Evolutionary conservation across 1,139 yeast species (phyloP), one percentile per base, ranked within the genome.

Genomic region (Casaregolazyma suthepensis): DNA sequence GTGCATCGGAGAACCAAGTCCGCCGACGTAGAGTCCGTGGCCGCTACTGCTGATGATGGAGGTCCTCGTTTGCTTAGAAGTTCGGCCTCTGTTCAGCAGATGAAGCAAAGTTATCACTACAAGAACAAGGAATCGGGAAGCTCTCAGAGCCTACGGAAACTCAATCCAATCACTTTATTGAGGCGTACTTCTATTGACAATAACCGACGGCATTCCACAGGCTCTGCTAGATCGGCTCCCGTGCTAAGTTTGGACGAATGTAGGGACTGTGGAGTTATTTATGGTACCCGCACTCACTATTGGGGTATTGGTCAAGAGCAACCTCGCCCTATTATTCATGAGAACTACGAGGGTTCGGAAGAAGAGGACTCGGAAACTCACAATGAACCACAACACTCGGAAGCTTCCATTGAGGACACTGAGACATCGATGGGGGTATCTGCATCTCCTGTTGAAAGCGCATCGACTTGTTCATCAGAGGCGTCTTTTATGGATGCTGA

Each of bases 251-350:
- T 50, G 13, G 61, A 61, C 35, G 61, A 56, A 9, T 62, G 61
- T 50, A 55, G 52, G 50, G 66, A 61, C 20, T 71, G 70, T 5
- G 71, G 71, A 12, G 59, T 63, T 26, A 68, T 68, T 35, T 63
- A 61, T 51, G 71, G 71, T 42, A 68, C 71, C 17, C 54, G 70
- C 37, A 64, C 64, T 17, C 69, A 68, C 40, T 69, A 67, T 46
- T 68, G 71, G 71, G 67, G 69, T 5, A 37, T 22, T 9, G 48
- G 47, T n/a, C 51, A 43, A 10, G 40, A 47, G 15, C 37, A 43
- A 5, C 38, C 50, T 3, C 40, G 40, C 17, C 43, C 35, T 12
- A 47, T 47, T 2, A 47, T 44, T 35, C 50, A 29, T 20, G 49
- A 45, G 37, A 40, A 38, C 12, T 15, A 40, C 37, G 23, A 40